These are phyloP conservation scores for Bacterosira constricta DNA, from an alignment of 108 stramenopile genomes.

Conservation along the genomic window DNA sequence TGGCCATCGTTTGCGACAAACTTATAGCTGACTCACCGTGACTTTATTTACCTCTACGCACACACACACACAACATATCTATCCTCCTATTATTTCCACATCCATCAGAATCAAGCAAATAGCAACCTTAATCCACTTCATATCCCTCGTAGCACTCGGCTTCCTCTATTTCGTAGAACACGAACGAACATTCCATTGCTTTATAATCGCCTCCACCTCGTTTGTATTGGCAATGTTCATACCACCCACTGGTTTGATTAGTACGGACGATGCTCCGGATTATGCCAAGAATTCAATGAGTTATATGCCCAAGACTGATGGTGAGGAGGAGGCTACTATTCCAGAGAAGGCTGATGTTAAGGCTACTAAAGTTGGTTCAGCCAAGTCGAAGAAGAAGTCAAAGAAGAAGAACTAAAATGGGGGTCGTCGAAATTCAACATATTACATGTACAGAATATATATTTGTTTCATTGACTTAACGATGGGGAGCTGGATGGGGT, in stretches of 20 bases:
- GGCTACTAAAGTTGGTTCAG: not conserved
- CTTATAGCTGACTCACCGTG: no score
- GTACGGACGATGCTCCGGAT: not conserved
- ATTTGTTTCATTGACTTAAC: no score
- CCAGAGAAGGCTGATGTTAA: not conserved
- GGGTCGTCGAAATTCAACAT: no score
- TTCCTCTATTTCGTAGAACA: not conserved
- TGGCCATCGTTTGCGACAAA: no score
- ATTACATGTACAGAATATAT: no score
- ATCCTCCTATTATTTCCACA: no score
- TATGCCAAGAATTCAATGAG: not conserved
- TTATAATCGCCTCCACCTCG: not conserved
- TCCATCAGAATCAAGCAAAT: not conserved
- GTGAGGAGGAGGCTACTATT: not conserved
- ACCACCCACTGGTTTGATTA: not conserved
- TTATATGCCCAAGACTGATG: not conserved
- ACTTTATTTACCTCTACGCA: no score
- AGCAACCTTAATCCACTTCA: not conserved
- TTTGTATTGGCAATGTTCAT: not conserved
- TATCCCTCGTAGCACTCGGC: not conserved
- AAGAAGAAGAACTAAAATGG: not conserved
- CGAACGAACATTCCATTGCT: not conserved
- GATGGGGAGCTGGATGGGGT: no score
- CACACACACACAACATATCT: no score
- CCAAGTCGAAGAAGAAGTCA: not conserved